Evolutionary conservation across 164 flowering plant species (phyloP), one percentile per base, ranked within the genome.

Genomic region (Liquidambar formosana): DNA sequence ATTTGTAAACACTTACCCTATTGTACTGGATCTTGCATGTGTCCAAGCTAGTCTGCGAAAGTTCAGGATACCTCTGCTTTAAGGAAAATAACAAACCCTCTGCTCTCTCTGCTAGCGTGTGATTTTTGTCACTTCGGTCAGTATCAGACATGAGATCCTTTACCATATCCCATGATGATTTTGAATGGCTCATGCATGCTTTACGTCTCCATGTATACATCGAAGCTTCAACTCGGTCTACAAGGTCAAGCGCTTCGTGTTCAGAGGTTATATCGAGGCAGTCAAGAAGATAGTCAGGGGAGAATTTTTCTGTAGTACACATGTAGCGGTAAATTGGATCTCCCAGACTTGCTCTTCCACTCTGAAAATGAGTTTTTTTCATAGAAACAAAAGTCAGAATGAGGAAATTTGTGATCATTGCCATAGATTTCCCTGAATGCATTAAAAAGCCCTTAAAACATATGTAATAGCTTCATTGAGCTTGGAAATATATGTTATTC

Each of bases 141-240:
- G 77, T 78, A n/a, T 87, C 98, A 28, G 83, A 78, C 82, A 88
- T 80, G n/a, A 85, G 75, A 64, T 91, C 93, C 71, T 90, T 95
- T 10, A 93, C 89, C 89, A 82, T 59, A 71, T 81, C 75, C 98
- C 97, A 96, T 27, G 98, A 89, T 26, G 91, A 80, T 76, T 85
- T 90, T 43, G 93, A 88, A 51, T 89, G 71, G 71, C 73, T 78
- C 48, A 80, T 14, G 69, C 94, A 82, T 19, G 91, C 83, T 80
- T 96, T 96, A 3, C 97, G 92, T 59, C 90, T 78, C 99, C 99
- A 96, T 61, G 92, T 89, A 69, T 92, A 85, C 91, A 93, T 84
- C 5, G 97, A 85, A 66, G 97, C 95, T 73, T 96, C 99, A 14
- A 92, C 84, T 25, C 84, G 76, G 71, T 96, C 97, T 56, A 92